Evolutionary conservation across 2,329 filamentous ascomycete species (phyloP).

Genomic region (Sporothrix globosa): DNA sequence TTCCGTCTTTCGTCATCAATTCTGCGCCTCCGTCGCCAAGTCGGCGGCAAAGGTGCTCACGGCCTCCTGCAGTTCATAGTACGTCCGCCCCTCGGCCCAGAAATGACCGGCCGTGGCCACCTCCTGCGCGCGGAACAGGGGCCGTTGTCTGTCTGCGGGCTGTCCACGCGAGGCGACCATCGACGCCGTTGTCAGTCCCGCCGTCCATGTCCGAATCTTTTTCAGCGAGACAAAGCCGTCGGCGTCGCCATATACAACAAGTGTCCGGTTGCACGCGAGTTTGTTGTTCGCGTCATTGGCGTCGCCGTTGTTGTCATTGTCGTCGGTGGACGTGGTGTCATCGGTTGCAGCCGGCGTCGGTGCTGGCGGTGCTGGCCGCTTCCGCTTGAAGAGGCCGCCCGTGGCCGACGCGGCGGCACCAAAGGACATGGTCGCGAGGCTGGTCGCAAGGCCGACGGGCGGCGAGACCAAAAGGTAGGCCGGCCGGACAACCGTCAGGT

Average conservation of each 20-base stretch:
- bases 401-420: slow-evolving; percentile 38
- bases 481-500: slow-evolving; percentile 46
- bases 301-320: background rate
- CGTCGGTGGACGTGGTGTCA: background rate
- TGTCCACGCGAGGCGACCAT: background rate
- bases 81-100: slow-evolving; percentile 54
- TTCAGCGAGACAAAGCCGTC: slow-evolving; percentile 72
- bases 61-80: slow-evolving; percentile 42
- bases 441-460: slow-evolving; percentile 61
- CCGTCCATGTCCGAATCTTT: slow-evolving; percentile 67
- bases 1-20: background rate
- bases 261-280: slow-evolving; percentile 60
- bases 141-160: background rate
- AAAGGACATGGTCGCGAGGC: slow-evolving; percentile 65
- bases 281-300: slow-evolving; percentile 53
- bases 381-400: slow-evolving; percentile 23
- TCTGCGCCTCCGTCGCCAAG: slow-evolving; percentile 29
- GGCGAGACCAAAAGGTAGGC: slow-evolving; percentile 72
- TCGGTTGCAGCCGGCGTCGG: slow-evolving; percentile 23
- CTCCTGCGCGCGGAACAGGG: slow-evolving; percentile 49
- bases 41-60: slow-evolving; percentile 41
- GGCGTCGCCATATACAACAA: slow-evolving; percentile 73
- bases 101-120: slow-evolving; percentile 58
- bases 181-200: slow-evolving; percentile 50
- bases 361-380: slow-evolving; percentile 21